A percentile compares a stretch with the other conserved stretches of the same genome.
phyloP scores from a whole-genome alignment of 805 yeast genomes.

The Hanseniaspora lindneri region DNA sequence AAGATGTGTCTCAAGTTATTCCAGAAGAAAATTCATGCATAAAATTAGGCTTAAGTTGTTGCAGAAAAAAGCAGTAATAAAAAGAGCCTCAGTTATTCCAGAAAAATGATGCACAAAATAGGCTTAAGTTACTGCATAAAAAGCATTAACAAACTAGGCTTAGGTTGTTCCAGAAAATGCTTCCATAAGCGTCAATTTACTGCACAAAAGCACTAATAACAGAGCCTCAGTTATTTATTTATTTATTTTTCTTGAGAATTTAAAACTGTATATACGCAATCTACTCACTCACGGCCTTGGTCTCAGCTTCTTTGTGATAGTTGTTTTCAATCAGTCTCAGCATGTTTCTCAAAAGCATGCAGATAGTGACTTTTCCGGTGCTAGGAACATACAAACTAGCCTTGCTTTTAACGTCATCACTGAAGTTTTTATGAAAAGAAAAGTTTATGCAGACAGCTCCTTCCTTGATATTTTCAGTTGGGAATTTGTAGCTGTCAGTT shows the following conservation, averaged over 20 bases:
- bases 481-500: conserved; percentile 68
- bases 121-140: too few relatives aligned
- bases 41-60: too few relatives aligned
- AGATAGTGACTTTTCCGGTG: conserved; percentile 90
- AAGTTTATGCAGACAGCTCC: conserved; percentile 90
- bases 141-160: too few relatives aligned
- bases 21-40: too few relatives aligned
- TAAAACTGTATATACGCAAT: not conserved
- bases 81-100: not conserved
- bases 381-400: conserved; percentile 92
- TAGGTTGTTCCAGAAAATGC: too few relatives aligned
- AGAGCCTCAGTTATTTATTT: not conserved
- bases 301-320: conserved; percentile 1
- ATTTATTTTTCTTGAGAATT: not conserved
- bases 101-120: too few relatives aligned
- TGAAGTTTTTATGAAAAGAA: conserved; percentile 78
- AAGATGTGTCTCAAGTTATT: too few relatives aligned
- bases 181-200: too few relatives aligned
- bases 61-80: too few relatives aligned
- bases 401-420: conserved; percentile 64
- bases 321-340: conserved; percentile 66
- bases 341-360: conserved; percentile 85
- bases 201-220: too few relatives aligned
- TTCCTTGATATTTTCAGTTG: conserved; percentile 61
- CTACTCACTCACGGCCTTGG: not conserved